Conservation (phyloP, 345 rosid species). For the Nephelium lappaceum region DNA sequence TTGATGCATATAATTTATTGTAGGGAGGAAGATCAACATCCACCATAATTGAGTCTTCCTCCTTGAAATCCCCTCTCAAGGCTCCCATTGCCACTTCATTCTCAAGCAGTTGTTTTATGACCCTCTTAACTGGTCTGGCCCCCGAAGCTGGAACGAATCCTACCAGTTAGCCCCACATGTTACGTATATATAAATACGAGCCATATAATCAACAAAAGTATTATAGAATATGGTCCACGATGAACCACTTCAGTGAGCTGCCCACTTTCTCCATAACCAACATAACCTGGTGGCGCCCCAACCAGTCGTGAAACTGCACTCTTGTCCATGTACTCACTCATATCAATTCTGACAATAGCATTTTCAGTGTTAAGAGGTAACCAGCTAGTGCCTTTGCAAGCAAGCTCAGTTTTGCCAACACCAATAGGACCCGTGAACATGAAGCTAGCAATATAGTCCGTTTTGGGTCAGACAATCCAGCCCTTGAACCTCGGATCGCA, state of each 20-base stretch:
- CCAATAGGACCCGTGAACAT: conserved; percentile 99
- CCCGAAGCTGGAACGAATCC: conserved; percentile 86
- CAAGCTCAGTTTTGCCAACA: conserved; percentile 95
- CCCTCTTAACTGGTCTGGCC: conserved; percentile 87
- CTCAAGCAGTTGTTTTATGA: conserved; percentile 86
- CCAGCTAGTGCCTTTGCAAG: conserved; percentile 69
- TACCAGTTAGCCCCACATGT: neutral
- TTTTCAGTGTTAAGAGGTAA: conserved; percentile 84
- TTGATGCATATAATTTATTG: conserved; percentile 50
- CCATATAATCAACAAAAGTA: conserved; percentile 64
- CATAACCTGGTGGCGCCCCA: conserved; percentile 96
- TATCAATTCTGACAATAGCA: conserved; percentile 90
- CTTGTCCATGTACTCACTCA: conserved; percentile 97
- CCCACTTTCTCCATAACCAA: conserved; percentile 97
- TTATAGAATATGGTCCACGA: too few species aligned
- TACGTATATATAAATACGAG: too few species aligned
- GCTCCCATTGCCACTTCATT: conserved; percentile 79
- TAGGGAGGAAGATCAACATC: conserved; percentile 48
- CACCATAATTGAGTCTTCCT: conserved; percentile 63
- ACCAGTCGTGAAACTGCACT: conserved; percentile 90
- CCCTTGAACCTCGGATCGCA: conserved; percentile 91
- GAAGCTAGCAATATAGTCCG: conserved; percentile 92
- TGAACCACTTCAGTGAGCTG: conserved; percentile 94
- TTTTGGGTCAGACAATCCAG: conserved; percentile 94
- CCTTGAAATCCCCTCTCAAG: conserved; percentile 74